Base-by-base conservation (phyloP, 192 early-diverging fungal genomes). In the Ambispora gerdemannii region DNA sequence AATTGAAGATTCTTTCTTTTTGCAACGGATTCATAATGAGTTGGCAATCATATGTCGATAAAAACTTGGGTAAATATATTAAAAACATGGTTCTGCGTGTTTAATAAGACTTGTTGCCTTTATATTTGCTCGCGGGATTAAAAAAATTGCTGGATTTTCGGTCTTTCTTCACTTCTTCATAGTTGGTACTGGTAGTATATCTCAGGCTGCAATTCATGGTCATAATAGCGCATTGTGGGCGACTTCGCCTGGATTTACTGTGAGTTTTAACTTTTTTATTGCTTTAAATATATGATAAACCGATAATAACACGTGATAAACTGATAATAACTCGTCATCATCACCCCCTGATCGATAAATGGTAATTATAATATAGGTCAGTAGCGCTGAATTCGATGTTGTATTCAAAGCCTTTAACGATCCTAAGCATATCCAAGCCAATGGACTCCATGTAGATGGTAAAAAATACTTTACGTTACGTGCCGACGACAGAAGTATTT, bases 151-250 rank as follows among this genome's bases (percentile, higher is more conserved):
- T 43, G 38, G 15, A 6, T 43, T 43, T 43, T 43, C 15, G 38
- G 38, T 6, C 15, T 43, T 43, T 43, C 15, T 10, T 43, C 15
- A 10, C 38, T 43, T 43, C 15, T 6, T 10, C 15, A 43, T 43
- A 43, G 75, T 93, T 61, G 90, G 81, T 25, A 88, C 90, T 52
- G 83, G 85, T 28, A 88, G 89, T 77, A 83, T 93, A 74, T 17
- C 70, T 65, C 77, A 89, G 72, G 95, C 83, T 38, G 88, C 88
- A 60, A 97, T 98, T 76, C 84, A 86, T 78, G 94, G 95, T 65
- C 86, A 82, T 70, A 90, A 92, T 71, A 93, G 91, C 56, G 77
- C 82, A 25, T 66, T 84, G 51, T 98, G 96, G 96, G 95, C 95
- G 27, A 79, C 86, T 60, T 88, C 88, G 68, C 24, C 79, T 32